Conservation (phyloP, 2,329 filamentous ascomycete species). For the Aphanoascus verrucosus region DNA sequence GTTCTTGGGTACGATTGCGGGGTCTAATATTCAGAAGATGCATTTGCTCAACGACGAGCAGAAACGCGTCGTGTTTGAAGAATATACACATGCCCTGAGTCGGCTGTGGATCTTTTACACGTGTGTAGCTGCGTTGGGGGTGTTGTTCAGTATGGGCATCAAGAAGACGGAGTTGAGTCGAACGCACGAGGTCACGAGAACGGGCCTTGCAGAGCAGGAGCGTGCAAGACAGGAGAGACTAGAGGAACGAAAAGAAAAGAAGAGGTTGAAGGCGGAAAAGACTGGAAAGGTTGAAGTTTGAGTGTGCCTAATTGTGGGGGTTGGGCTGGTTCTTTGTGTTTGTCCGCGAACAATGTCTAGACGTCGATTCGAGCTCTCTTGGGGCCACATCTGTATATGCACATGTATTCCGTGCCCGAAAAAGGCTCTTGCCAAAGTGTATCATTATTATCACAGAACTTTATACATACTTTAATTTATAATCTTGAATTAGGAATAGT, state of each 20-base stretch:
- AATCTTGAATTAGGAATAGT: no score
- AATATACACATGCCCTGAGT: conserved; percentile 36
- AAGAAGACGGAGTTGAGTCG: conserved; percentile 31
- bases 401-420: no score
- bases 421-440: no score
- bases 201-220: conserved; percentile 38
- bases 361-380: background rate
- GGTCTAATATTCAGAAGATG: conserved; percentile 28
- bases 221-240: conserved; percentile 30
- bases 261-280: conserved; percentile 7
- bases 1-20: conserved; percentile 14
- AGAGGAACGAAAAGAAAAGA: conserved; percentile 10
- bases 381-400: no score
- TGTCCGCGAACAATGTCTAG: background rate
- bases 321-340: background rate
- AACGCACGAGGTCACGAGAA: conserved; percentile 35
- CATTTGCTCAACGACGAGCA: conserved; percentile 24
- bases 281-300: background rate
- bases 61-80: conserved; percentile 28
- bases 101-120: conserved; percentile 45
- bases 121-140: conserved; percentile 26
- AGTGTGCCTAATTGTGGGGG: background rate
- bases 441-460: no score
- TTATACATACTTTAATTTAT: no score
- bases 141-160: conserved; percentile 34